Evolutionary conservation across 352 stramenopile genomes (phyloP).

Genomic region (Discostella stelligera): DNA sequence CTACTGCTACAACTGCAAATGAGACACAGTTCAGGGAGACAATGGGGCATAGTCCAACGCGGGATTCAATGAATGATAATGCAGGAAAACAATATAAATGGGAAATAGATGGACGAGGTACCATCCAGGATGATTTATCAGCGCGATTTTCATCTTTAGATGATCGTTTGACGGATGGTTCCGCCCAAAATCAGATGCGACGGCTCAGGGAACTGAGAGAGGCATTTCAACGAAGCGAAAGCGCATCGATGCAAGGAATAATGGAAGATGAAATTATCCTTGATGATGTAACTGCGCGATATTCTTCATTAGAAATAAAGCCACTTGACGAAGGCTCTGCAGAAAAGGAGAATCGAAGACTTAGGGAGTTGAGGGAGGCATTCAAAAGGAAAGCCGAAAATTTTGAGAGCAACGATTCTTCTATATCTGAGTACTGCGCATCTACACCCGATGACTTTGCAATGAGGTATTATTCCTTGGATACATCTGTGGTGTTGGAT

Average conservation of each 20-base stretch:
- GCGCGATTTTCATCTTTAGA: slow-evolving; percentile 3
- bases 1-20: not conserved
- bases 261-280: slow-evolving; percentile 1
- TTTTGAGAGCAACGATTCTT: not conserved
- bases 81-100: not conserved
- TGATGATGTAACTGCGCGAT: slow-evolving; percentile 7
- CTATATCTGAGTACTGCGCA: not conserved
- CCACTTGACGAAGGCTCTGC: not conserved
- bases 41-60: not conserved
- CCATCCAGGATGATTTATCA: slow-evolving; percentile 1
- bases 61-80: not conserved
- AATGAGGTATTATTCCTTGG: not conserved
- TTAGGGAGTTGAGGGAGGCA: slow-evolving; percentile 15
- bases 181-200: not conserved
- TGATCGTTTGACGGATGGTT: not conserved
- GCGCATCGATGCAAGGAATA: not conserved
- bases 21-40: not conserved
- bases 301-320: slow-evolving; percentile 4
- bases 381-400: not conserved
- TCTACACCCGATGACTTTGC: not conserved
- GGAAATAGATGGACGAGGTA: not conserved
- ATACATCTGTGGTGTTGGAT: not conserved
- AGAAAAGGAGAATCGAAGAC: slow-evolving; percentile 9
- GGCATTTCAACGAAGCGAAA: not conserved
- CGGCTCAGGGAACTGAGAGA: slow-evolving; percentile 3